These are phyloP conservation scores for Boletus speciosus DNA, from an alignment of 768 basidiomycete species.

Conservation along the genomic window DNA sequence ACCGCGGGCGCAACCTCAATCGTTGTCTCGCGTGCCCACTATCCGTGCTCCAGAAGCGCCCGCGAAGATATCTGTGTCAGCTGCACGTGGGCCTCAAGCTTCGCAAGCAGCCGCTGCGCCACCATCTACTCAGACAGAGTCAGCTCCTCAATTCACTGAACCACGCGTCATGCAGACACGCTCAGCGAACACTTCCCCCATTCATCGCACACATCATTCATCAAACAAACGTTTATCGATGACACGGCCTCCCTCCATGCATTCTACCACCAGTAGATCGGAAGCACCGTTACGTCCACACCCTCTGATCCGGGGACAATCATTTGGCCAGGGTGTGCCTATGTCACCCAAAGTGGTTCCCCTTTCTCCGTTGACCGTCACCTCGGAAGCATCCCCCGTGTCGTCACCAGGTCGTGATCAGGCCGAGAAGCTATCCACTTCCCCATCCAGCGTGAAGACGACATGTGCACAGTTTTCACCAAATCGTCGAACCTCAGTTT, in stretches of 20 bases:
- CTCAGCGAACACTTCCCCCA: slow-evolving; percentile 40
- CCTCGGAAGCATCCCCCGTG: slow-evolving; percentile 46
- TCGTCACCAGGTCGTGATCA: slow-evolving; percentile 35
- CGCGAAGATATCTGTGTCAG: slow-evolving; percentile 10
- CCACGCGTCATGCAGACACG: slow-evolving; percentile 28
- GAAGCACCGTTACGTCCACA: slow-evolving; percentile 57
- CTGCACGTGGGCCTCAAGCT: slow-evolving; percentile 17
- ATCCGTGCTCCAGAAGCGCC: slow-evolving; percentile 29
- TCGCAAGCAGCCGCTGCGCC: slow-evolving; percentile 11
- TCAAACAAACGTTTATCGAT: slow-evolving; percentile 39
- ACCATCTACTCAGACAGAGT: slow-evolving; percentile 13
- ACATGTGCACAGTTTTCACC: slow-evolving; percentile 29
- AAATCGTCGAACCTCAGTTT: slow-evolving; percentile 51
- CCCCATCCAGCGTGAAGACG: slow-evolving; percentile 40
- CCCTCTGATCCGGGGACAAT: slow-evolving; percentile 73
- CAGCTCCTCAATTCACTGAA: slow-evolving; percentile 13
- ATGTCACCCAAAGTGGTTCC: slow-evolving; percentile 42
- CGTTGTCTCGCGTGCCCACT: slow-evolving; percentile 33
- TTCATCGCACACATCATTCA: slow-evolving; percentile 34
- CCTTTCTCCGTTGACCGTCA: slow-evolving; percentile 60
- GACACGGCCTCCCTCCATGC: slow-evolving; percentile 61
- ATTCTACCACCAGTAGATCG: slow-evolving; percentile 46
- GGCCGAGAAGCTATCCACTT: slow-evolving; percentile 25
- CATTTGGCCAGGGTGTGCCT: slow-evolving; percentile 45
- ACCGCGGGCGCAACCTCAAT: slow-evolving; percentile 30